Evolutionary conservation across 306 rosid genomes (phyloP), one percentile per base, ranked within the genome.

Genomic region (Ormosia semicastrata): DNA sequence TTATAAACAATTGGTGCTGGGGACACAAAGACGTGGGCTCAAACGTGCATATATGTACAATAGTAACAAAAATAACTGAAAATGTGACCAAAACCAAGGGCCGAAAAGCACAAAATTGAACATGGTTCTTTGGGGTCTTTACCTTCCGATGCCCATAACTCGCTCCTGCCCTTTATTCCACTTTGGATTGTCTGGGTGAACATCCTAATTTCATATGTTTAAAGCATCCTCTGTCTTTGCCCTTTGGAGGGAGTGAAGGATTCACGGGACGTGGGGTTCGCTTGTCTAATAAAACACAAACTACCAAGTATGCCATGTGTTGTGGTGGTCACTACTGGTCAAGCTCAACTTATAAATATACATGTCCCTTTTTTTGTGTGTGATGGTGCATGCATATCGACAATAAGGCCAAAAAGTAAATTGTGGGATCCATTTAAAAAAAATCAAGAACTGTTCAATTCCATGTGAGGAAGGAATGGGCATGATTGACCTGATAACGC

Each of bases 211-310:
- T 39, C 50, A 8, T 43, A 72, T 56, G 67, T 65, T 71, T 12
- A 66, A 66, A 77, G 81, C 71, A 66, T 79, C 80, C 57, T n/a
- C 4, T 57, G 66, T 39, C 39, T 54, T 41, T 58, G 67, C 36
- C 65, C 77, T 66, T 84, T 79, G 34, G 82, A 50, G 81, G 60
- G 15, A 10, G 41, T 44, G 70, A 74, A 56, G 29, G 58, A 12
- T 41, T 54, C 49, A 77, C 71, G 83, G 40, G 47, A 57, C 57
- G 87, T 84, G 80, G 76, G 80, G 70, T 78, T 83, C 6, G 10
- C 36, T 73, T 67, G 66, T 72, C 57, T 34, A 13, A 33, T 1
- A 74, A 59, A 52, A 71, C 59, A 30, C 68, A 71, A 71, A 13
- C 12, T 24, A 60, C 46, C 57, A 66, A 77, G n/a, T 83, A 71